These are phyloP conservation scores for Leptoxyphium fumago DNA, from an alignment of 2,329 filamentous ascomycete species.

Conservation along the genomic window DNA sequence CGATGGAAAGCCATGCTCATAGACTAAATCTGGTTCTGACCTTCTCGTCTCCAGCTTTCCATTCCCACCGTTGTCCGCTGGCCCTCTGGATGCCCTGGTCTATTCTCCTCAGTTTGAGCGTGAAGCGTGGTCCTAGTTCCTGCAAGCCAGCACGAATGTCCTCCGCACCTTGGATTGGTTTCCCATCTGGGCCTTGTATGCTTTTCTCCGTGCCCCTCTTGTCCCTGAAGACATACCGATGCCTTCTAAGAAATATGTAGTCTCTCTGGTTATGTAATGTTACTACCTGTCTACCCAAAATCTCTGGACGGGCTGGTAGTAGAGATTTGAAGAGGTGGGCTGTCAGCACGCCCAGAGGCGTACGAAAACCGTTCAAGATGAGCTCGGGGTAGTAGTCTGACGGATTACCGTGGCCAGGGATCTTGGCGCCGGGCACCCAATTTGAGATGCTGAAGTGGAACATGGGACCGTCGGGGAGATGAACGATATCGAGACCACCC, in stretches of 20 bases:
- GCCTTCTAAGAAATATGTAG: constrained; percentile 83
- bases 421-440: constrained; percentile 74
- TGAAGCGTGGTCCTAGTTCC: constrained; percentile 73
- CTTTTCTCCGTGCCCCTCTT: constrained; percentile 77
- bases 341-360: constrained; percentile 74
- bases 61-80: constrained; percentile 81
- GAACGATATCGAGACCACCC: constrained; percentile 66
- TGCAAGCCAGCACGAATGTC: constrained; percentile 76
- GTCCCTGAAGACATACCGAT: constrained; percentile 86
- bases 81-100: constrained; percentile 74
- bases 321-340: constrained; percentile 70
- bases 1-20: constrained; percentile 25
- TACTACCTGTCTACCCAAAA: constrained; percentile 76
- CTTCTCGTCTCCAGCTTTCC: constrained; percentile 94
- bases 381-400: constrained; percentile 86
- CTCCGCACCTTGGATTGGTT: constrained; percentile 71
- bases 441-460: constrained; percentile 87
- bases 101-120: constrained; percentile 75
- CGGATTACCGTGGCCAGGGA: constrained; percentile 80
- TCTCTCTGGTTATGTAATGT: constrained; percentile 92
- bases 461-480: constrained; percentile 72
- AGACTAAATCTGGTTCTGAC: constrained; percentile 84
- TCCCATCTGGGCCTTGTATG: constrained; percentile 67
- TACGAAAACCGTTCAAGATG: constrained; percentile 87
- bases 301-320: constrained; percentile 68